Percentiles rank a stretch among this genome's conserved stretches.
Evolutionary conservation across 2,329 filamentous ascomycete genomes (phyloP).

Genomic region (Colletotrichum destructivum): DNA sequence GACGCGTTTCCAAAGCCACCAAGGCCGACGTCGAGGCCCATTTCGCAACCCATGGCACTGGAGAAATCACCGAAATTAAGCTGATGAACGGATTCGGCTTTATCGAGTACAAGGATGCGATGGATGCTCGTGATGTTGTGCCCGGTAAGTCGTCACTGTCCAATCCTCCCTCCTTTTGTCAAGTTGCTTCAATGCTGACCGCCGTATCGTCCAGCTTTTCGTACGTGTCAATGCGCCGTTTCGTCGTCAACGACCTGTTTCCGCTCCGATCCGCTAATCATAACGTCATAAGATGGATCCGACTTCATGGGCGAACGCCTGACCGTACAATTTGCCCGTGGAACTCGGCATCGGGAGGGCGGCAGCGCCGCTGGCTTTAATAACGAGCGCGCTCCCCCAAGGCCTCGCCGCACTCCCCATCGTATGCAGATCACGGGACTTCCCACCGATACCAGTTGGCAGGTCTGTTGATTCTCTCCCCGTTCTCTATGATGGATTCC

Average conservation of each 20-base stretch:
- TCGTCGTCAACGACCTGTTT: background rate
- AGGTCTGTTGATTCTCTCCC: slow-evolving; percentile 87
- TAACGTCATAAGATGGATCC: slow-evolving; percentile 81
- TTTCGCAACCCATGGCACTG: slow-evolving; percentile 95
- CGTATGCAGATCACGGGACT: slow-evolving; percentile 99
- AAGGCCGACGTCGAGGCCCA: slow-evolving; percentile 97
- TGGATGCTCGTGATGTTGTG: slow-evolving; percentile 98
- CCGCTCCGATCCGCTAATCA: slow-evolving; percentile 44
- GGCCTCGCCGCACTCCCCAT: slow-evolving; percentile 93
- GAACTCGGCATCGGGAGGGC: slow-evolving; percentile 73
- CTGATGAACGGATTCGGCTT: slow-evolving; percentile 99
- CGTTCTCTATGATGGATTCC: slow-evolving; percentile 67
- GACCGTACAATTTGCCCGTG: slow-evolving; percentile 97
- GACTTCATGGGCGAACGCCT: slow-evolving; percentile 98
- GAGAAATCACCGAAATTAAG: slow-evolving; percentile 99
- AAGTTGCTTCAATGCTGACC: slow-evolving; percentile 12
- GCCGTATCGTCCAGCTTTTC: slow-evolving; percentile 66
- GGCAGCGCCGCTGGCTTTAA: slow-evolving; percentile 54
- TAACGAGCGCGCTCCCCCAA: slow-evolving; percentile 73
- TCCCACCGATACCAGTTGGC: slow-evolving; percentile 99
- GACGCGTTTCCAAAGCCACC: slow-evolving; percentile 75
- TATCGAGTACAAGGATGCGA: slow-evolving; percentile 98
- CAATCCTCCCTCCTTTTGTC: background rate
- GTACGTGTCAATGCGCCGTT: slow-evolving; percentile 61
- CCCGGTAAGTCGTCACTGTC: slow-evolving; percentile 79